Conservation (phyloP, 139 green algal species). For the Chlorella sorokiniana region DNA sequence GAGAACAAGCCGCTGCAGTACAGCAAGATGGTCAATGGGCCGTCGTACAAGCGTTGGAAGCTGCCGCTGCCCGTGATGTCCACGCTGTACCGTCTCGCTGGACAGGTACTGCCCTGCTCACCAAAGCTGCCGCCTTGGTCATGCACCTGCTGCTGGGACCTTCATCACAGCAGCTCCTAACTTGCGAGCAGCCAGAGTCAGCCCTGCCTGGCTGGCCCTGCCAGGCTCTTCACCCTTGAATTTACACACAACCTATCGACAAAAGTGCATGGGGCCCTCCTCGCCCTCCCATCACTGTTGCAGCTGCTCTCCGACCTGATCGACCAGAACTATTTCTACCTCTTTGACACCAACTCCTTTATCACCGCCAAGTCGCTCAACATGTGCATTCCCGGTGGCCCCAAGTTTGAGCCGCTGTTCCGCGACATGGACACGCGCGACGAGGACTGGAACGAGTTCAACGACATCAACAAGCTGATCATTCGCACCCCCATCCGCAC, state of each 20-base stretch:
- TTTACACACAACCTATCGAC: neutral
- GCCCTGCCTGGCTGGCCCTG: too few species aligned
- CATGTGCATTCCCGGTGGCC: constrained; percentile 98
- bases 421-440: constrained; percentile 84
- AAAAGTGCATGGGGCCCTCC: neutral
- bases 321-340: constrained; percentile 99
- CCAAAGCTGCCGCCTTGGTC: neutral
- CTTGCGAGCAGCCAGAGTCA: too few species aligned
- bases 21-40: constrained; percentile 92
- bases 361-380: constrained; percentile 93
- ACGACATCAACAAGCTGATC: constrained; percentile 99
- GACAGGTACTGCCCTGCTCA: constrained; percentile 89
- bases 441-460: constrained; percentile 99
- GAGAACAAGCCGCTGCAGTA: constrained; percentile 92
- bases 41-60: constrained; percentile 93
- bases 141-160: too few species aligned
- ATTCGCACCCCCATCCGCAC: constrained; percentile 91
- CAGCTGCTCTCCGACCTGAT: constrained; percentile 97
- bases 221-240: neutral
- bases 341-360: constrained; percentile 92
- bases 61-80: constrained; percentile 96
- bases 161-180: too few species aligned
- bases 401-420: constrained; percentile 99
- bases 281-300: neutral
- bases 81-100: constrained; percentile 91